Conservation (phyloP, 2,329 filamentous ascomycete genomes). For the Paraconiothyrium brasiliense region DNA sequence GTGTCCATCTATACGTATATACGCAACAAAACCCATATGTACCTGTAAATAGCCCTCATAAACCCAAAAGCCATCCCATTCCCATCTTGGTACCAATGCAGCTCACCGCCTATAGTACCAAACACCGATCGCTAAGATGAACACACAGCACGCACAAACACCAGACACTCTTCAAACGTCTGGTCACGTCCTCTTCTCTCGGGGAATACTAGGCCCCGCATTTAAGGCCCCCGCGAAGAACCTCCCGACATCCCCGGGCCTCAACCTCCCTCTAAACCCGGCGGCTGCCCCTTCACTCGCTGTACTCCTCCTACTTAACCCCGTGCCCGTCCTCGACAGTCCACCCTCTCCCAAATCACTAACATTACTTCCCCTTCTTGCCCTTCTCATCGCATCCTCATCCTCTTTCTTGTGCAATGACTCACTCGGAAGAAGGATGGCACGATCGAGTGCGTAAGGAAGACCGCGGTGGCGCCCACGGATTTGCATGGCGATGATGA, state of each 20-base stretch:
- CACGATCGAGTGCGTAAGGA: constrained; percentile 73
- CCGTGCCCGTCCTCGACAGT: constrained; percentile 33
- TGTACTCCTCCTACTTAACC: constrained; percentile 20
- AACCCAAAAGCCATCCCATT: no score
- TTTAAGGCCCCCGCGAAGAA: constrained; percentile 39
- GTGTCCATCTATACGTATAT: no score
- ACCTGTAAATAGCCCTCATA: no score
- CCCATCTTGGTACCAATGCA: no score
- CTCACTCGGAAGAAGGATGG: constrained; percentile 73
- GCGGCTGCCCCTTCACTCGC: constrained; percentile 14
- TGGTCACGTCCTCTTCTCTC: constrained; percentile 29
- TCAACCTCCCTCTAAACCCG: constrained; percentile 16
- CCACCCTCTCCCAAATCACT: constrained; percentile 26
- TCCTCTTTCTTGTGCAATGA: constrained; percentile 69
- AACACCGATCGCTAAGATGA: neutral
- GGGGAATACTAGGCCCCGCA: constrained; percentile 40
- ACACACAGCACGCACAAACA: neutral
- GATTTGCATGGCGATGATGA: constrained; percentile 73
- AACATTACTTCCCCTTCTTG: constrained; percentile 37
- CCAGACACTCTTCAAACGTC: neutral
- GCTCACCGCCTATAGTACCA: neutral
- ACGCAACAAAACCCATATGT: no score
- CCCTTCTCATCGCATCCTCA: constrained; percentile 59
- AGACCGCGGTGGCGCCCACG: constrained; percentile 72
- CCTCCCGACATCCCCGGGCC: constrained; percentile 25